Evolutionary conservation across 768 basidiomycete species (phyloP).

Genomic region (Ramaria rubella): DNA sequence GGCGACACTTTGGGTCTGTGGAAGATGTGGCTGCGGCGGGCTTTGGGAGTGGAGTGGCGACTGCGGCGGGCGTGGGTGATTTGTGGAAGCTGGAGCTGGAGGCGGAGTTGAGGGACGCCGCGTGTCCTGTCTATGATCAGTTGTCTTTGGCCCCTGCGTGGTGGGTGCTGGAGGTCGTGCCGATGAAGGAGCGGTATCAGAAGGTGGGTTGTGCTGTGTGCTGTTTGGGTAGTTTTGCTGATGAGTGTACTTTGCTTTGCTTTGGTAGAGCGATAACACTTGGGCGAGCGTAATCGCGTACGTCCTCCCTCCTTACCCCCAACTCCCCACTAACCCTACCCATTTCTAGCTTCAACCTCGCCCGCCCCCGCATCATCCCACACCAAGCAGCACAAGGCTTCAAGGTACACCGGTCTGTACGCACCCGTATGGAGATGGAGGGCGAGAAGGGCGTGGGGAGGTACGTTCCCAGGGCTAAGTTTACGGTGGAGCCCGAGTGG

Average conservation of each 20-base stretch:
- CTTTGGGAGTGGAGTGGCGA: no score
- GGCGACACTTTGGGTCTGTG: no score
- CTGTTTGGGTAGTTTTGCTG: not conserved
- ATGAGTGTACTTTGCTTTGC: not conserved
- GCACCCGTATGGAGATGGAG: conserved; percentile 21
- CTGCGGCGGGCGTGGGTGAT: conserved; percentile 16
- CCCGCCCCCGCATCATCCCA: conserved; percentile 5
- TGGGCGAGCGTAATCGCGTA: not conserved
- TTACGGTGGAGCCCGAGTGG: not conserved
- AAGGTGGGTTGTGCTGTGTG: conserved; percentile 8
- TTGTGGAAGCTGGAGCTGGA: conserved; percentile 44
- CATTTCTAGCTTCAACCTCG: conserved; percentile 10
- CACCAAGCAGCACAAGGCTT: conserved; percentile 27
- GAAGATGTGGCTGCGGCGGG: no score
- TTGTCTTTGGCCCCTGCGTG: conserved; percentile 40
- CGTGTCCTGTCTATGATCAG: conserved; percentile 50
- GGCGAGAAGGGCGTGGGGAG: not conserved
- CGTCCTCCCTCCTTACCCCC: not conserved
- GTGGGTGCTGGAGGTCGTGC: conserved; percentile 60
- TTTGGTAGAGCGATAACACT: not conserved
- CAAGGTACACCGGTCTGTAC: conserved; percentile 43
- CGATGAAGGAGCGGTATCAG: conserved; percentile 30
- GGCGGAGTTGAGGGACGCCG: conserved; percentile 55
- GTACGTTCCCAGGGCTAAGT: conserved; percentile 25
- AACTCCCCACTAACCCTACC: not conserved